Evolutionary conservation across 768 basidiomycete species (phyloP).

Genomic region (Candolleomyces aberdarensis): DNA sequence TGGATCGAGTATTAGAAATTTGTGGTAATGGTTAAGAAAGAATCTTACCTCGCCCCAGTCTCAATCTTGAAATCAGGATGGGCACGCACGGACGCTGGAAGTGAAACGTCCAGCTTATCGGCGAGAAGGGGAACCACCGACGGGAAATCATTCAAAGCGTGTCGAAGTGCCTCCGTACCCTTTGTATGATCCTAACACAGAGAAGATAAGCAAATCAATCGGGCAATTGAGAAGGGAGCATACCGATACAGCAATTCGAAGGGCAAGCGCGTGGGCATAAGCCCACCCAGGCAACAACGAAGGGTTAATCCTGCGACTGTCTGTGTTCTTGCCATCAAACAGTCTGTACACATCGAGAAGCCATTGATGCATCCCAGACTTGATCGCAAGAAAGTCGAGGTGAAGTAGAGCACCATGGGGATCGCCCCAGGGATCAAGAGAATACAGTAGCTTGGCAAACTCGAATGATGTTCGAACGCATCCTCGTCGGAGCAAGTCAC

Average conservation of each 20-base stretch:
- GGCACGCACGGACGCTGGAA: slow-evolving; percentile 55
- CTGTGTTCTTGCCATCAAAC: slow-evolving; percentile 25
- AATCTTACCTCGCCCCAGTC: slow-evolving; percentile 59
- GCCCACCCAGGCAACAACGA: slow-evolving; percentile 74
- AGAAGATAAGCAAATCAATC: slow-evolving; percentile 16
- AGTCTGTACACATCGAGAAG: slow-evolving; percentile 63
- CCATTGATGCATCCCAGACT: slow-evolving; percentile 80
- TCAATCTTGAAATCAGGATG: slow-evolving; percentile 68
- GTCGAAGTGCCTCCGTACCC: slow-evolving; percentile 66
- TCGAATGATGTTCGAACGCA: slow-evolving; percentile 90
- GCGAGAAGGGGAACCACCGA: slow-evolving; percentile 78
- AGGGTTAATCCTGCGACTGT: slow-evolving; percentile 40
- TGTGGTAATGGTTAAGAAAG: not conserved
- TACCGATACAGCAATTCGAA: slow-evolving; percentile 46
- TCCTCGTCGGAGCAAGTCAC: slow-evolving; percentile 85
- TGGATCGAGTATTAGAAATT: slow-evolving; percentile 12
- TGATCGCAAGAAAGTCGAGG: slow-evolving; percentile 83
- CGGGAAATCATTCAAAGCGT: slow-evolving; percentile 78
- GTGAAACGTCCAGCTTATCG: slow-evolving; percentile 74
- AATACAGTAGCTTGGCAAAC: slow-evolving; percentile 81
- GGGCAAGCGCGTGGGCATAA: slow-evolving; percentile 67
- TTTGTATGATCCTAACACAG: slow-evolving; percentile 44
- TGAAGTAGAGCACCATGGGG: slow-evolving; percentile 84
- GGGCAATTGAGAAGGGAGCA: slow-evolving; percentile 19
- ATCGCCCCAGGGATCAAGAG: slow-evolving; percentile 83